Evolutionary conservation across 2,329 filamentous ascomycete species (phyloP), one percentile per base, ranked within the genome.

Genomic region (Colletotrichum phormii): DNA sequence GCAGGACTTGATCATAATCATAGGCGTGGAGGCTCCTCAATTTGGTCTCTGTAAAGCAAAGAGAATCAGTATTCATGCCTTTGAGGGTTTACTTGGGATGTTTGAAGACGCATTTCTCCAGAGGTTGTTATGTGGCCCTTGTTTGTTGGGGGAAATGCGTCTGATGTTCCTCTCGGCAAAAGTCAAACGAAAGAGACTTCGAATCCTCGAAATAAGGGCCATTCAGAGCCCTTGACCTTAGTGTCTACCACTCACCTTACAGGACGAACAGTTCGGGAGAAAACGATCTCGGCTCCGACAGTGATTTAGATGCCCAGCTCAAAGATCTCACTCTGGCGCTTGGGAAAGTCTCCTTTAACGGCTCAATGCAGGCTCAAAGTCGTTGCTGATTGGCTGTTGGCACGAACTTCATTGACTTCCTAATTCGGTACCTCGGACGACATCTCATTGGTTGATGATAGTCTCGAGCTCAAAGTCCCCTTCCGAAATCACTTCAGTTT

Each of bases 31-130:
- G 33, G 15, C 9, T n/a, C 12, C 7, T 66, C 33, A 49, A n/a
- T n/a, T 6, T 49, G 33, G 18, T 7, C 3, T 29, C n/a, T 15
- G 6, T 55, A n/a, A 64, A 24, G 61, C 49, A 15, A 29, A 33
- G 12, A 51, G n/a, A 1, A 33, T 49, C 15, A 57, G 26, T 22
- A 31, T 24, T 22, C 24, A 66, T 66, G 54, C 64, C 60, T 62
- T 62, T 33, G 42, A 62, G 60, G 60, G 24, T 59, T 59, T 60
- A 29, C 9, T 6, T 37, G 37, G 24, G n/a, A 11, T 60, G 64
- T 66, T 66, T 66, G 54, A 66, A 46, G 35, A 35, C 33, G 64
- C 64, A 66, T 60, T 29, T 66, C 49, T 49, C 46, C 29, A 33
- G 42, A 53, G 29, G n/a, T 29, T 13, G 11, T 62, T 5, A n/a